Evolutionary conservation across 1,284 basidiomycete genomes (phyloP).

Genomic region (Porodaedalea pini): DNA sequence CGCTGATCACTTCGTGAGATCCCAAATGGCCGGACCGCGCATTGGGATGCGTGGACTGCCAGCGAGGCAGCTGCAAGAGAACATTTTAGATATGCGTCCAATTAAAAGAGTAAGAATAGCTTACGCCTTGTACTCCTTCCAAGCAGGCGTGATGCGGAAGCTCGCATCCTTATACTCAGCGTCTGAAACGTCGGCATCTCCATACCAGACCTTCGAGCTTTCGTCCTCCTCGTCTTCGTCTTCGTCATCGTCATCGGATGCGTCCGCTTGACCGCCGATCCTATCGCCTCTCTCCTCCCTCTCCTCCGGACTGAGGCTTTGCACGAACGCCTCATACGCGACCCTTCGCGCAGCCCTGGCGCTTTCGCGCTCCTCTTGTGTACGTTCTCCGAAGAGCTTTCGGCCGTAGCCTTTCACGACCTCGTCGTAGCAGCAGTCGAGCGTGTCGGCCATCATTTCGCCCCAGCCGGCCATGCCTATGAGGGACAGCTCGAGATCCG

Average conservation of each 20-base stretch:
- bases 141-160: conserved; percentile 30
- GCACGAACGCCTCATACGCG: conserved; percentile 34
- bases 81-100: background rate
- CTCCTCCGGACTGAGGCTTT: conserved; percentile 26
- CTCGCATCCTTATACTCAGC: conserved; percentile 20
- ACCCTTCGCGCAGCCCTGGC: conserved; percentile 32
- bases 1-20: conserved; percentile 34
- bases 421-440: conserved; percentile 29
- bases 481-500: conserved; percentile 37
- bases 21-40: conserved; percentile 34
- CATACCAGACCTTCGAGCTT: conserved; percentile 33
- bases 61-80: background rate
- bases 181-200: conserved; percentile 15
- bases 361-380: conserved; percentile 30
- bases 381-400: conserved; percentile 32
- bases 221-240: conserved; percentile 27
- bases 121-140: conserved; percentile 38
- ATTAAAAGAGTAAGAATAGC: background rate
- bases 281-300: conserved; percentile 23
- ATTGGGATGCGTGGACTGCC: conserved; percentile 23
- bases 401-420: conserved; percentile 38
- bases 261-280: conserved; percentile 20
- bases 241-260: conserved; percentile 27
- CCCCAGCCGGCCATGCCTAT: conserved; percentile 30
- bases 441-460: conserved; percentile 26